Evolutionary conservation across 805 yeast genomes (phyloP), one percentile per base, ranked within the genome.

Genomic region (Naumovozyma castellii): DNA sequence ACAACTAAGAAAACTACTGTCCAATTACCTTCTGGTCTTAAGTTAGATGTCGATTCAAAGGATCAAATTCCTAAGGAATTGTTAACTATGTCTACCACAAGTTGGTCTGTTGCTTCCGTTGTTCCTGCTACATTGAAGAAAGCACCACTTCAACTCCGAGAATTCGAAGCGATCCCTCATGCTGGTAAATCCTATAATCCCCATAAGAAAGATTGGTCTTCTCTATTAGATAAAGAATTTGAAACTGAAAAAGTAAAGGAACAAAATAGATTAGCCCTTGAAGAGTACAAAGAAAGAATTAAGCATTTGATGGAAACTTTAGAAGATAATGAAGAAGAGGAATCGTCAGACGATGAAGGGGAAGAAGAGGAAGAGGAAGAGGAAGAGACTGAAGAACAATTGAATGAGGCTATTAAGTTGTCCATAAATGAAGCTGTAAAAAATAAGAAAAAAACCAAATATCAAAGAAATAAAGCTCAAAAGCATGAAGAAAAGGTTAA

Each of bases 181-280:
- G 92, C 80, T 2, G 97, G 97, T 40, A 84, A 82, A 59, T 88
- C 97, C 2, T 92, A 61, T 32, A 92, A 92, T 57, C 98, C 98
- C 18, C 72, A 90, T 10, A 67, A 79, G 47, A 82, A 80, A 41
- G 76, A 83, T 19, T 92, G 98, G 98, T 76, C 77, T 50, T 62
- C 61, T 15, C 69, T 88, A 49, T 74, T 92, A 38, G 66, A 74
- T 39, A 66, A 69, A 39, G 97, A 87, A 61, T 80, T 71, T 50
- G 69, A 58, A 38, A 67, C 69, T 40, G 94, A 86, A 53, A 75
- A 76, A 53, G 69, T 73, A 37, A 73, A 69, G 41, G 96, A 85
- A 51, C 75, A 76, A 43, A 71, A 76, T 51, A 72, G 82, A 52
- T 61, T 73, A 39, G 69, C 71, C 39, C 67, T 84, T 42, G 76